phyloP scores from a whole-genome alignment of 2,329 filamentous ascomycete genomes.

The Hypoxylon sp. region DNA sequence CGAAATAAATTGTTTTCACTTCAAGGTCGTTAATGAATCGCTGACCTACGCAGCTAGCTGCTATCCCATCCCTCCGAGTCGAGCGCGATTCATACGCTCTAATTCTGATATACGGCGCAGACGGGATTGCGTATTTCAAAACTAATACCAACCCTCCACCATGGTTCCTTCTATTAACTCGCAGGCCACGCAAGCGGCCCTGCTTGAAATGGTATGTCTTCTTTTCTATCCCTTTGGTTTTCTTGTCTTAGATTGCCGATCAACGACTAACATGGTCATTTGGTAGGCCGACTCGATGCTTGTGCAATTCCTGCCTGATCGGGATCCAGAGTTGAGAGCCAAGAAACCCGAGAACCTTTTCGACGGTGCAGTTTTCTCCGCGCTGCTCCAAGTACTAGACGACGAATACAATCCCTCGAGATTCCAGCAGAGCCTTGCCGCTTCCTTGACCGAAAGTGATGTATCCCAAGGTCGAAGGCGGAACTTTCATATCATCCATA shows the following conservation, averaged over 20 bases:
- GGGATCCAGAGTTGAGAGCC: slow-evolving; percentile 61
- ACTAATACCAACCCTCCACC: slow-evolving; percentile 33
- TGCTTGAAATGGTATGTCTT: slow-evolving; percentile 52
- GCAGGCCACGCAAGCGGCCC: slow-evolving; percentile 45
- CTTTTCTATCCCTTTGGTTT: slow-evolving; percentile 37
- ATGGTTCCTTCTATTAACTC: slow-evolving; percentile 50
- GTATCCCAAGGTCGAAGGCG: slow-evolving; percentile 53
- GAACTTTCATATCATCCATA: slow-evolving; percentile 68
- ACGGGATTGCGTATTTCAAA: slow-evolving; percentile 14
- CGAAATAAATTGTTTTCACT: slow-evolving; percentile 9
- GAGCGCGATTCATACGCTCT: slow-evolving; percentile 24
- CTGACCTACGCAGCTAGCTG: slow-evolving; percentile 33
- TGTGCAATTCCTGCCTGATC: slow-evolving; percentile 43
- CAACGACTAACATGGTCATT: slow-evolving; percentile 20
- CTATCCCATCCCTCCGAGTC: slow-evolving; percentile 15
- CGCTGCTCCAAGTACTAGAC: slow-evolving; percentile 72
- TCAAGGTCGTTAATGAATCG: slow-evolving; percentile 2
- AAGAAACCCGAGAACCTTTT: slow-evolving; percentile 66
- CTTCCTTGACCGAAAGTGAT: slow-evolving; percentile 63
- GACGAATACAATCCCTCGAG: slow-evolving; percentile 68
- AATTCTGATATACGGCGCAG: slow-evolving; percentile 32
- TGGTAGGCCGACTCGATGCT: slow-evolving; percentile 52
- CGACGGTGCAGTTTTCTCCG: slow-evolving; percentile 69
- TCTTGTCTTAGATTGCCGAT: slow-evolving; percentile 17
- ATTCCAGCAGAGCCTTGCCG: slow-evolving; percentile 63